Evolutionary conservation across 2,329 filamentous ascomycete species (phyloP).

Genomic region (Scedosporium apiospermum): DNA sequence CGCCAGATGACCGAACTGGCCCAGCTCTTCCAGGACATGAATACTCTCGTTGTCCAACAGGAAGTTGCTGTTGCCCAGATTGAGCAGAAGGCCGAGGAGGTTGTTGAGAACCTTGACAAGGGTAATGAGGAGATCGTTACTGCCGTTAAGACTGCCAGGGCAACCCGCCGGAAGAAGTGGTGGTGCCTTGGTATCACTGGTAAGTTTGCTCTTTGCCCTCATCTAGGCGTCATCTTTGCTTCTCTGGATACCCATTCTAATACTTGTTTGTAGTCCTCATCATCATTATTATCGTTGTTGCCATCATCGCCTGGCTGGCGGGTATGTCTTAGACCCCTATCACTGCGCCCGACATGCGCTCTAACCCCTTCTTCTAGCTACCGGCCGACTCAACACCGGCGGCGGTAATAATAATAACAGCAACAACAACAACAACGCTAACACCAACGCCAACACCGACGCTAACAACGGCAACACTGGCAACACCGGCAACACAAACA

Average conservation of each 20-base stretch:
- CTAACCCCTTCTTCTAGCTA: constrained; percentile 25
- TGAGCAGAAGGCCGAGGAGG: constrained; percentile 78
- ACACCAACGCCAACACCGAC: constrained; percentile 10
- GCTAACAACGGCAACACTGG: no score
- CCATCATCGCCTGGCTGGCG: constrained; percentile 37
- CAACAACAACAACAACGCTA: constrained; percentile 21
- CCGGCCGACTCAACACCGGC: constrained; percentile 12
- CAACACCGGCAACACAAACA: constrained; percentile 15
- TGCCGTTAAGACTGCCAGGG: constrained; percentile 74
- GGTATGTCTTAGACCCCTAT: constrained; percentile 1
- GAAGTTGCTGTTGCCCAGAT: constrained; percentile 72
- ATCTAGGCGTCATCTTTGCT: neutral
- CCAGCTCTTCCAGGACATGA: constrained; percentile 83
- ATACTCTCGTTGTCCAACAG: constrained; percentile 77
- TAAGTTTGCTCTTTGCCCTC: constrained; percentile 23
- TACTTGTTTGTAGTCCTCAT: constrained; percentile 35
- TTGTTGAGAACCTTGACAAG: constrained; percentile 73
- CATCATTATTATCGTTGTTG: constrained; percentile 40
- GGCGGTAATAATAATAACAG: constrained; percentile 14
- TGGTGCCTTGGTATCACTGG: constrained; percentile 72
- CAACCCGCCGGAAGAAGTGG: constrained; percentile 91
- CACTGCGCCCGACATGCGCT: neutral
- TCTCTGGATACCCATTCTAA: constrained; percentile 12
- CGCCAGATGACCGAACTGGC: constrained; percentile 78
- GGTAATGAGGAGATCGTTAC: constrained; percentile 74